phyloP scores from a whole-genome alignment of 2,329 filamentous ascomycete genomes.

The Peltaster fructicola region DNA sequence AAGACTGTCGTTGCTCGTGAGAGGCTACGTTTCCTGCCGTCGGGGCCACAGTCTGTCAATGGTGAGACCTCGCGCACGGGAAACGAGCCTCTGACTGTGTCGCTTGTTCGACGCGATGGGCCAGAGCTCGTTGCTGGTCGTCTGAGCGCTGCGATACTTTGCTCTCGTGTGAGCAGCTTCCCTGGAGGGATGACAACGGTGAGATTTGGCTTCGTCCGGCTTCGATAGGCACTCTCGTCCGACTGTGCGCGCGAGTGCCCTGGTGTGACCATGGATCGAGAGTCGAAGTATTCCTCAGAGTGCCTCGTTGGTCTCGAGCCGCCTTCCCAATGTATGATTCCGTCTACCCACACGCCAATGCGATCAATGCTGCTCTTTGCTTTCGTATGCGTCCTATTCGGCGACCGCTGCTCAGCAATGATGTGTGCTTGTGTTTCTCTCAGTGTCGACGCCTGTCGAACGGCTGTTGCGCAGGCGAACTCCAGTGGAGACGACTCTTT shows the following conservation, averaged over 20 bases:
- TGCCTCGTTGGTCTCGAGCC: constrained; percentile 3
- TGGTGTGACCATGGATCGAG: constrained; percentile 8
- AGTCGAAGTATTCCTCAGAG: constrained; percentile 4
- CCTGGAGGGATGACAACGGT: neutral
- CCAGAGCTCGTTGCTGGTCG: too few species aligned
- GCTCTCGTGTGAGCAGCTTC: too few species aligned
- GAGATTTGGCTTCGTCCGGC: constrained; percentile 1
- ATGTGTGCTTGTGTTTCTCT: constrained; percentile 4
- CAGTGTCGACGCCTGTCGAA: constrained; percentile 1
- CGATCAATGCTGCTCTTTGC: constrained; percentile 15
- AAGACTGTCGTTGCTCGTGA: constrained; percentile 2
- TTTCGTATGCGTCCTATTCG: constrained; percentile 11
- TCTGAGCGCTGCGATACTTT: too few species aligned
- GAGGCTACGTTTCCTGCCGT: neutral
- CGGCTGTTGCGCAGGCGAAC: constrained; percentile 7
- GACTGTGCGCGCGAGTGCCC: constrained; percentile 2
- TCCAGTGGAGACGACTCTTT: constrained; percentile 6
- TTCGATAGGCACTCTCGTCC: neutral
- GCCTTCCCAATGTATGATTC: constrained; percentile 25
- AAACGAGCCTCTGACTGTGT: too few species aligned
- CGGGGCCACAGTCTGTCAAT: neutral
- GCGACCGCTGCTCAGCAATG: constrained; percentile 3
- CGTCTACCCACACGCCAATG: constrained; percentile 28
- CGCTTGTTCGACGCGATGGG: too few species aligned
- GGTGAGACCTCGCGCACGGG: neutral